A percentile compares a stretch with the other conserved stretches of the same genome.
Conservation (phyloP, 2,329 filamentous ascomycete genomes). For the Hymenoscyphus scutula region DNA sequence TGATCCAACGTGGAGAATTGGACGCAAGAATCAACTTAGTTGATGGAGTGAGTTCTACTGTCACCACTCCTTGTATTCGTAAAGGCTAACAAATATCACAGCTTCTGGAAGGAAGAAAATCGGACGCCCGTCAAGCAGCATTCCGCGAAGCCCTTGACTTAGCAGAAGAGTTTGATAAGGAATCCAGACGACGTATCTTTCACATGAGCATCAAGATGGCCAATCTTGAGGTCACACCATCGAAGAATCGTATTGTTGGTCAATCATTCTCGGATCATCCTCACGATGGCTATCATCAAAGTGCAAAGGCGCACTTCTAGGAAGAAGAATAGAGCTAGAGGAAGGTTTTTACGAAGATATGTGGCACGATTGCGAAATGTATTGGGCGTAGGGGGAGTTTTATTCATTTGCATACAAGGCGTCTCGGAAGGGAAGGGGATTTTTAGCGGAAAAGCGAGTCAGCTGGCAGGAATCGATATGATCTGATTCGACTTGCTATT, state of each 20-base stretch:
- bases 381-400: too few relatives aligned
- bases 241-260: slow-evolving; percentile 14
- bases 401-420: too few relatives aligned
- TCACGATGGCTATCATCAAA: too few relatives aligned
- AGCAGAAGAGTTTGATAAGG: slow-evolving; percentile 69
- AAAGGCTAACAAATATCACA: slow-evolving; percentile 36
- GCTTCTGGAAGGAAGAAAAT: slow-evolving; percentile 70
- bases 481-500: too few relatives aligned
- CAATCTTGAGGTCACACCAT: slow-evolving; percentile 62
- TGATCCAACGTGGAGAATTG: slow-evolving; percentile 72
- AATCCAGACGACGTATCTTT: slow-evolving; percentile 72
- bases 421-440: too few relatives aligned
- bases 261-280: background rate
- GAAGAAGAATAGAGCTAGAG: too few relatives aligned
- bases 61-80: background rate
- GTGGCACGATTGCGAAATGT: too few relatives aligned
- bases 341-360: too few relatives aligned
- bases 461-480: too few relatives aligned
- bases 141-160: slow-evolving; percentile 68
- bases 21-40: slow-evolving; percentile 83
- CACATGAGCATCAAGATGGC: slow-evolving; percentile 74
- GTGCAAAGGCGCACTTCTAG: too few relatives aligned
- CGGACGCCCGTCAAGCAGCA: slow-evolving; percentile 64
- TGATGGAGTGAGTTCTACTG: slow-evolving; percentile 55
- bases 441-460: too few relatives aligned